Percentiles rank a stretch among this genome's conserved stretches.
Conservation (phyloP, 2,329 filamentous ascomycete genomes). For the Dothiorella sarmentorum region DNA sequence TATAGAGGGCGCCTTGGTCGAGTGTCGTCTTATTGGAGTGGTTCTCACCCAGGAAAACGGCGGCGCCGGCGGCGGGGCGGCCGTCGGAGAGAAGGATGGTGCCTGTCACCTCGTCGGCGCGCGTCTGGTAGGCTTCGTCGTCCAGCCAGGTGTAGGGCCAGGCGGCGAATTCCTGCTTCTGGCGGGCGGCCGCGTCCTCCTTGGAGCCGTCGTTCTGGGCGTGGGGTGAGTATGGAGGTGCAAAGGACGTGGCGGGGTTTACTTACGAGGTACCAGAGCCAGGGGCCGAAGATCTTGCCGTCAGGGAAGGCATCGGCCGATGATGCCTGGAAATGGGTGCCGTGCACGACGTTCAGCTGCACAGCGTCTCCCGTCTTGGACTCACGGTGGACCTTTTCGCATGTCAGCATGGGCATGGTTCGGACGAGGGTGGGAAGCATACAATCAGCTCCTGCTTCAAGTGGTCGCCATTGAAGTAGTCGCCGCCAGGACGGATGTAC, state of each 20-base stretch:
- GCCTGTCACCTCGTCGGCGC: slow-evolving; percentile 45
- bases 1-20: slow-evolving; percentile 49
- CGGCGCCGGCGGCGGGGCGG: slow-evolving; percentile 46
- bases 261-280: slow-evolving; percentile 37
- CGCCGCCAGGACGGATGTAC: slow-evolving; percentile 40
- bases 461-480: slow-evolving; percentile 46
- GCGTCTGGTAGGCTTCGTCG: slow-evolving; percentile 45
- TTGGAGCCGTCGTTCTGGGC: slow-evolving; percentile 48
- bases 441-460: slow-evolving; percentile 51
- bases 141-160: slow-evolving; percentile 53
- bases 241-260: too few species aligned
- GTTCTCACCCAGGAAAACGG: slow-evolving; percentile 51
- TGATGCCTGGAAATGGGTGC: slow-evolving; percentile 46
- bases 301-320: slow-evolving; percentile 39
- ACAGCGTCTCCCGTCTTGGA: slow-evolving; percentile 50
- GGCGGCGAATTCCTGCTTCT: slow-evolving; percentile 39
- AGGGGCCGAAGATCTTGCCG: slow-evolving; percentile 37
- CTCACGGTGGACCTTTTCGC: slow-evolving; percentile 44
- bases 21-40: slow-evolving; percentile 44
- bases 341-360: slow-evolving; percentile 54
- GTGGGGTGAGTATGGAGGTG: not conserved
- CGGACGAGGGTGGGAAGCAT: too few species aligned
- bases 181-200: slow-evolving; percentile 40
- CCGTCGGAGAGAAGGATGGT: slow-evolving; percentile 46
- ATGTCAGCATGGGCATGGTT: not conserved